phyloP scores from a whole-genome alignment of 176 grass and related monocot genomes.

The Ensete ventricosum region DNA sequence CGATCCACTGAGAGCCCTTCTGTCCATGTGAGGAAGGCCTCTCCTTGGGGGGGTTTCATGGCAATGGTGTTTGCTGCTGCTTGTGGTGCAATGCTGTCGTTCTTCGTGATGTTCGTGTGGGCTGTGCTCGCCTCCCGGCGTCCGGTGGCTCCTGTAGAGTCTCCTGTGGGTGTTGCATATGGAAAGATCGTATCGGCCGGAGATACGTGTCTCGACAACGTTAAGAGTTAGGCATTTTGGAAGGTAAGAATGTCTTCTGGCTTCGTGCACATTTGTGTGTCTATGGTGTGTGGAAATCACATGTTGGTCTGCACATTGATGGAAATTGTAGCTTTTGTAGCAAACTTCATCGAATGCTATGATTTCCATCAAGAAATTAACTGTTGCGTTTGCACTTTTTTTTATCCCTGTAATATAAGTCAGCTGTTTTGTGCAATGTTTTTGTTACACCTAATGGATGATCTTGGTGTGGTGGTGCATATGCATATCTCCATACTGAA shows the following conservation, averaged over 20 bases:
- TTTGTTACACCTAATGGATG: neutral
- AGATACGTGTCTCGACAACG: conserved; percentile 10
- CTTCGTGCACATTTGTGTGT: neutral
- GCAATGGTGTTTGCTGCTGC: conserved; percentile 63
- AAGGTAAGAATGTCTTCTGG: neutral
- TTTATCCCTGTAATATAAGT: neutral
- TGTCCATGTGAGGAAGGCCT: conserved; percentile 1
- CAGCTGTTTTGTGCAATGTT: neutral
- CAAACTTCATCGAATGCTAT: conserved; percentile 10
- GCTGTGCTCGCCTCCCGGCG: conserved; percentile 31
- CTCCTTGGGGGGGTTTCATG: conserved; percentile 35
- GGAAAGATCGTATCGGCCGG: conserved; percentile 67
- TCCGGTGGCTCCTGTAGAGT: conserved; percentile 63
- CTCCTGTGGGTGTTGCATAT: conserved; percentile 53
- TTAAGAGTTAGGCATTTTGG: neutral
- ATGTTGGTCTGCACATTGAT: neutral
- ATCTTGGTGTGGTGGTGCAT: neutral
- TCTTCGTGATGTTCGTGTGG: conserved; percentile 59
- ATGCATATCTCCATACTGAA: no score
- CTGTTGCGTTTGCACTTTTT: neutral
- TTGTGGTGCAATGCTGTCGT: conserved; percentile 51
- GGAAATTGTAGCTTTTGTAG: conserved; percentile 14
- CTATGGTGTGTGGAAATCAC: neutral
- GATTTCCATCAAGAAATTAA: conserved; percentile 10
- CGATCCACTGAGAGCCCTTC: conserved; percentile 19